phyloP scores from a whole-genome alignment of 176 grass and related monocot genomes.

The Pharus latifolius region DNA sequence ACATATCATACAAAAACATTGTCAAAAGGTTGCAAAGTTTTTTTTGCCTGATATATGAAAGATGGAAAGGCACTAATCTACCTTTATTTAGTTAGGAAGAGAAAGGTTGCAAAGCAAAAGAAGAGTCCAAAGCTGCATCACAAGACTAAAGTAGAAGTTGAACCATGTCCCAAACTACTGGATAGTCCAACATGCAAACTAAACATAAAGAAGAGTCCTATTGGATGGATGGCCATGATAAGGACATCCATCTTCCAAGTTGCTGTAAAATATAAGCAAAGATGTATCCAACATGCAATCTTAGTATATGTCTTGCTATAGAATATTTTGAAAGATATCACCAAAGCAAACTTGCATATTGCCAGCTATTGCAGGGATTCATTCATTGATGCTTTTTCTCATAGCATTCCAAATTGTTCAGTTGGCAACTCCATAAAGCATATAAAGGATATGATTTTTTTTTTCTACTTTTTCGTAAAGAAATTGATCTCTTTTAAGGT shows the following conservation, averaged over 20 bases:
- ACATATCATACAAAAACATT: not conserved
- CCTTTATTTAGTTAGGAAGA: slow-evolving; percentile 18
- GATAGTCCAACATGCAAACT: too few species aligned
- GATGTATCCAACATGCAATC: too few species aligned
- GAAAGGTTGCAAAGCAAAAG: not conserved
- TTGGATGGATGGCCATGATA: slow-evolving; percentile 1
- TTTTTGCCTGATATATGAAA: slow-evolving; percentile 19
- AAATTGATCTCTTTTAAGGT: not conserved
- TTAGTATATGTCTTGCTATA: too few species aligned
- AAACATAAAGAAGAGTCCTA: too few species aligned
- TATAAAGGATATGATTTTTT: slow-evolving; percentile 16
- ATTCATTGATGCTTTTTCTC: slow-evolving; percentile 3
- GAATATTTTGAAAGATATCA: not conserved
- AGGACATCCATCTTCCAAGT: slow-evolving; percentile 23
- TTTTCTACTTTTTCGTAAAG: not conserved
- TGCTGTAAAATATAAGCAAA: not conserved
- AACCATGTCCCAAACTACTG: slow-evolving; percentile 9
- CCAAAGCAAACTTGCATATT: slow-evolving; percentile 13
- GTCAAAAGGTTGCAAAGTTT: slow-evolving; percentile 14
- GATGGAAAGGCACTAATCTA: slow-evolving; percentile 6
- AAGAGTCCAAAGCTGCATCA: slow-evolving; percentile 8
- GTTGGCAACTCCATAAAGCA: slow-evolving; percentile 14
- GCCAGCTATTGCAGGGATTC: not conserved
- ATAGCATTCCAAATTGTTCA: not conserved
- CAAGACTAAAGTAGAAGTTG: slow-evolving; percentile 12